Percentiles rank a stretch among this genome's conserved stretches.
Evolutionary conservation across 805 yeast genomes (phyloP).

Genomic region (Yamadazyma insecticola): DNA sequence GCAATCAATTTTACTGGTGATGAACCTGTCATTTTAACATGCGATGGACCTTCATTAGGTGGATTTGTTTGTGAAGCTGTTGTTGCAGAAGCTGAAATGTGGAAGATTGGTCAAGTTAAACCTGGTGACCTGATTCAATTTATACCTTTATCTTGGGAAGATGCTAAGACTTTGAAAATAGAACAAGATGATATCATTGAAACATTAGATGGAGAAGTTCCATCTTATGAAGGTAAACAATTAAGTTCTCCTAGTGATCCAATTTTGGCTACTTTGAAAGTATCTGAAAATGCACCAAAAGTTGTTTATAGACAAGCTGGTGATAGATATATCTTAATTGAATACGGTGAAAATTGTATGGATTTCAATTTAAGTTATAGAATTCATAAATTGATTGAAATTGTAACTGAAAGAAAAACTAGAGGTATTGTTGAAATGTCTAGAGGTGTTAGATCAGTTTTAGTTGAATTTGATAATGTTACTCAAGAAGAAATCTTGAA

Average conservation of each 20-base stretch:
- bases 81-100: conserved; percentile 91
- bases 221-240: conserved; percentile 19
- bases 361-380: conserved; percentile 83
- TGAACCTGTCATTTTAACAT: conserved; percentile 93
- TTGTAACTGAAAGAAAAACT: conserved; percentile 61
- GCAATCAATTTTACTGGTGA: conserved; percentile 98
- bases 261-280: conserved; percentile 51
- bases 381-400: conserved; percentile 73
- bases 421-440: conserved; percentile 92
- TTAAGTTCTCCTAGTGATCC: conserved; percentile 57
- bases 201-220: conserved; percentile 39
- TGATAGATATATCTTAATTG: conserved; percentile 86
- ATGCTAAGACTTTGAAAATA: conserved; percentile 61
- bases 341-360: conserved; percentile 86
- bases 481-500: conserved; percentile 60
- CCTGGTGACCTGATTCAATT: conserved; percentile 88
- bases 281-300: conserved; percentile 52
- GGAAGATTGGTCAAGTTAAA: conserved; percentile 97
- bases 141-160: conserved; percentile 66
- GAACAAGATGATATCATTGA: conserved; percentile 56
- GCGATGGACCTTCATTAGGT: conserved; percentile 97
- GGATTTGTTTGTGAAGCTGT: conserved; percentile 98
- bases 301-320: conserved; percentile 95
- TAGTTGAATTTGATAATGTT: conserved; percentile 73
- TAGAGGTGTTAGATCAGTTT: conserved; percentile 92